These are phyloP conservation scores for Fusarium concolor DNA, from an alignment of 2,329 filamentous ascomycete genomes.

Conservation along the genomic window DNA sequence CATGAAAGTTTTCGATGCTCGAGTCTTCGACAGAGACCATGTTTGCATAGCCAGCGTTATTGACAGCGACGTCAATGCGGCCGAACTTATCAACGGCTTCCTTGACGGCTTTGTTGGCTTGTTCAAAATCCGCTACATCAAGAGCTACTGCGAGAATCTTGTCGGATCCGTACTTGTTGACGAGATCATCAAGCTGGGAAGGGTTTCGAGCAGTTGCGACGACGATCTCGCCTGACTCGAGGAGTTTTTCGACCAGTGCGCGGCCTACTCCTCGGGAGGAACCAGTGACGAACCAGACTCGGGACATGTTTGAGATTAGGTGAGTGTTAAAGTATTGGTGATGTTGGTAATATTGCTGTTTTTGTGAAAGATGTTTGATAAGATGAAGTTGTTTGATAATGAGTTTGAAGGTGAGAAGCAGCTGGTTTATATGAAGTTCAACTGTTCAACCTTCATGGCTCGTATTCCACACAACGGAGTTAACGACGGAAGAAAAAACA, in stretches of 20 bases:
- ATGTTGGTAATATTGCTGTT: neutral
- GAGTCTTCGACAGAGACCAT: slow-evolving; percentile 64
- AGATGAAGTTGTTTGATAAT: neutral
- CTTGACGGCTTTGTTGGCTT: slow-evolving; percentile 54
- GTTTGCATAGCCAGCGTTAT: slow-evolving; percentile 71
- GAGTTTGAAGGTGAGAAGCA: rapidly evolving
- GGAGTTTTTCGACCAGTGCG: slow-evolving; percentile 53
- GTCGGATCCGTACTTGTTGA: slow-evolving; percentile 52
- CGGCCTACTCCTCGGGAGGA: slow-evolving; percentile 61
- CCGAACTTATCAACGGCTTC: slow-evolving; percentile 60
- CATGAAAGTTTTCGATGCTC: slow-evolving; percentile 59
- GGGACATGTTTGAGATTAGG: slow-evolving; percentile 32
- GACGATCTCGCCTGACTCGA: slow-evolving; percentile 55
- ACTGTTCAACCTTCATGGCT: too few species aligned
- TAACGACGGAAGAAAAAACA: too few species aligned
- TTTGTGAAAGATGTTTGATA: neutral
- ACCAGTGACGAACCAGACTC: slow-evolving; percentile 62
- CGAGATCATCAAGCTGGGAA: slow-evolving; percentile 49
- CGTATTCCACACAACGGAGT: too few species aligned
- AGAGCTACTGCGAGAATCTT: slow-evolving; percentile 63
- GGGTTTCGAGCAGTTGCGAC: slow-evolving; percentile 59
- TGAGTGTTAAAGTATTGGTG: neutral
- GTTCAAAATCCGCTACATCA: slow-evolving; percentile 59
- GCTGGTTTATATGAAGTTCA: neutral
- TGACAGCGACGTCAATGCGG: slow-evolving; percentile 69